Evolutionary conservation across 148 eudicot genomes (phyloP).

Genomic region (Polygonum maritimum): DNA sequence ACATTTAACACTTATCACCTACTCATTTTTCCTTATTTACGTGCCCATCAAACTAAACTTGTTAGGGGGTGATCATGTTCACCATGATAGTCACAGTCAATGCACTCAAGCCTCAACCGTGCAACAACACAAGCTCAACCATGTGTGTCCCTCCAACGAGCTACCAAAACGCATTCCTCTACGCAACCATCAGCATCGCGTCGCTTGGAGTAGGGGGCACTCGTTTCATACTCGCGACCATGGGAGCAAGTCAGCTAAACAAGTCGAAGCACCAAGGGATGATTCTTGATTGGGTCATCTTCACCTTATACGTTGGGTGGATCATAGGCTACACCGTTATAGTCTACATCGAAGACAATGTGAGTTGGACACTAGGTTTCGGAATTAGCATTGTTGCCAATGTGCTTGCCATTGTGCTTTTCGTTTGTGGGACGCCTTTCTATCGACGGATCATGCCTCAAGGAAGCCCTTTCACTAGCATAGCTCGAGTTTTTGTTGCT

Average conservation of each 20-base stretch:
- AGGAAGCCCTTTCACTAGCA: constrained; percentile 44
- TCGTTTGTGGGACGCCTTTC: constrained; percentile 23
- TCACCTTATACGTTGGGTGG: constrained; percentile 18
- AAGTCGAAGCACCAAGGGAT: constrained; percentile 24
- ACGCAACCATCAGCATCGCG: constrained; percentile 24
- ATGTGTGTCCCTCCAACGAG: constrained; percentile 21
- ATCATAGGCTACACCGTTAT: constrained; percentile 32
- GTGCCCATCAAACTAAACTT: constrained; percentile 2
- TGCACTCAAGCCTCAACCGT: constrained; percentile 28
- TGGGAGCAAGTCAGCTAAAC: constrained; percentile 42
- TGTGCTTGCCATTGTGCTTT: constrained; percentile 20
- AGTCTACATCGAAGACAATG: constrained; percentile 37
- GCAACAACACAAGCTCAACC: constrained; percentile 10
- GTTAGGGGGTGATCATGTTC: constrained; percentile 34
- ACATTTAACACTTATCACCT: not conserved
- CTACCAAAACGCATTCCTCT: constrained; percentile 24
- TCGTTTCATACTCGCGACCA: constrained; percentile 30
- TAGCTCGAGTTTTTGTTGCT: constrained; percentile 42
- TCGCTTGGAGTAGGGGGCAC: constrained; percentile 39
- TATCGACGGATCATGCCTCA: constrained; percentile 23
- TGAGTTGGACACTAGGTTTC: constrained; percentile 43
- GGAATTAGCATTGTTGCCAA: constrained; percentile 27
- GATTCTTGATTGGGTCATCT: constrained; percentile 39
- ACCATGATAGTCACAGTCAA: constrained; percentile 25
- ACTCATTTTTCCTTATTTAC: not conserved